These are phyloP conservation scores for Pseudofabraea citricarpa DNA, from an alignment of 2,329 filamentous ascomycete genomes.

Conservation along the genomic window DNA sequence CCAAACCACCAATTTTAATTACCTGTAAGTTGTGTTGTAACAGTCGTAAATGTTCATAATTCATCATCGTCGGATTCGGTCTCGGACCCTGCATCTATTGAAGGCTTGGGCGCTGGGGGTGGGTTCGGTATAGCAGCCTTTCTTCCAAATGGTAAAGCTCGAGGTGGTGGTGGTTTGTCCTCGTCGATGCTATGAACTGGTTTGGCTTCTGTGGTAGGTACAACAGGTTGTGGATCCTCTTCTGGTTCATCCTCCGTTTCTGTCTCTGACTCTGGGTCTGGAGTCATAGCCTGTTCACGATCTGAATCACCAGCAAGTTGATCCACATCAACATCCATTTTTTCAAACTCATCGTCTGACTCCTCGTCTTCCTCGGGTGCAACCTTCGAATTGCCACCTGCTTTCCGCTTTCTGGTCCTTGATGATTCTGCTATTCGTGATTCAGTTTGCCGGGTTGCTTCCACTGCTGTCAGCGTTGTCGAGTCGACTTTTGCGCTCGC, in stretches of 20 bases:
- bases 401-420: constrained; percentile 47
- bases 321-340: constrained; percentile 44
- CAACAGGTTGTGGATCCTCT: neutral
- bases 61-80: constrained; percentile 4
- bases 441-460: constrained; percentile 5
- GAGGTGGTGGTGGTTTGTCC: neutral
- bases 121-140: neutral
- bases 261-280: constrained; percentile 2
- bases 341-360: constrained; percentile 42
- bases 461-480: constrained; percentile 12
- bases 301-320: constrained; percentile 12
- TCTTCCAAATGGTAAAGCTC: constrained; percentile 3
- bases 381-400: constrained; percentile 13
- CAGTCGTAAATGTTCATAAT: no score
- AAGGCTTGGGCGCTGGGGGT: neutral
- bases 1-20: no score
- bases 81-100: constrained; percentile 2
- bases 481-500: constrained; percentile 21
- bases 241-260: constrained; percentile 6
- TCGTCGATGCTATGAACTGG: neutral
- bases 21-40: no score
- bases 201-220: neutral
- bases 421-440: constrained; percentile 26
- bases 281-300: neutral
- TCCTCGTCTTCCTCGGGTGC: constrained; percentile 31